These are phyloP conservation scores for Tulasnella calospora DNA, from an alignment of 768 basidiomycete species.

Conservation along the genomic window DNA sequence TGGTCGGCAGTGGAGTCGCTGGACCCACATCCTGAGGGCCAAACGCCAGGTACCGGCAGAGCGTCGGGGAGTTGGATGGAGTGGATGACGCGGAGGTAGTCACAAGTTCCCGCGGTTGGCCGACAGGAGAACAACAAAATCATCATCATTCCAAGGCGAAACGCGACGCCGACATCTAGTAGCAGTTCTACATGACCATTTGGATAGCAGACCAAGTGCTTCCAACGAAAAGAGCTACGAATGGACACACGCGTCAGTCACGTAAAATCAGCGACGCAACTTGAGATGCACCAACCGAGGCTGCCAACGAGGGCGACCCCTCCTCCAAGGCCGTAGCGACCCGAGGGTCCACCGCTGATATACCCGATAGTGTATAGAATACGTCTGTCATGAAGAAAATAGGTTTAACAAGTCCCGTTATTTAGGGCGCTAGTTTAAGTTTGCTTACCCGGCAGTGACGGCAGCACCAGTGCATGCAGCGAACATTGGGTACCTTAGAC, in stretches of 20 bases:
- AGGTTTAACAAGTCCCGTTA: background rate
- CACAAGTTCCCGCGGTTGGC: background rate
- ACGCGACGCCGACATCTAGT: background rate
- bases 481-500: slow-evolving; percentile 17
- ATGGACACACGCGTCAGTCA: background rate
- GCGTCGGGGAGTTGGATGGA: background rate
- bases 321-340: slow-evolving; percentile 10
- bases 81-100: background rate
- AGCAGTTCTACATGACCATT: background rate
- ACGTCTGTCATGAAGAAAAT: background rate
- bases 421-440: background rate
- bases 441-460: background rate
- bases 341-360: background rate
- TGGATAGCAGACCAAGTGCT: slow-evolving; percentile 8
- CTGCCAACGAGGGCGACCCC: background rate
- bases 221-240: background rate
- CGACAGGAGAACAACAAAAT: background rate
- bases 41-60: background rate
- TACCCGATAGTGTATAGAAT: slow-evolving; percentile 19
- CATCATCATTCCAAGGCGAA: too few species aligned
- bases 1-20: background rate
- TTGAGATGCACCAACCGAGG: background rate
- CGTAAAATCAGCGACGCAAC: background rate
- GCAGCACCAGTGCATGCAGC: background rate
- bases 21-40: background rate